These are phyloP conservation scores for Tetrahymena borealis DNA, from an alignment of 73 alveolate genomes.

Conservation along the genomic window DNA sequence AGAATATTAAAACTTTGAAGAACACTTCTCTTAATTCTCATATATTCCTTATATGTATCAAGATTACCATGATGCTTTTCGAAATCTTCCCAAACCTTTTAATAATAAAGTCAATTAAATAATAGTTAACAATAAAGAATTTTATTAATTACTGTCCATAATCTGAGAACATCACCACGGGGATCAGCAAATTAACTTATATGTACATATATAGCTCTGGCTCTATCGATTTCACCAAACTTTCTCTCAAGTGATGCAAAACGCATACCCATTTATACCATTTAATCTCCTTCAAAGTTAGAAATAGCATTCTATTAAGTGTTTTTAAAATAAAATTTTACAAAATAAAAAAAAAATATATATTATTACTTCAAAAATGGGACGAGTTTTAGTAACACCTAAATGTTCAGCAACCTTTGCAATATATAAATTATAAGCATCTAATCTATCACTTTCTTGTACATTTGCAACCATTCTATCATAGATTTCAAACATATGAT, in stretches of 20 bases:
- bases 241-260: constrained; percentile 89
- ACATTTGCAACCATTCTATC: constrained; percentile 84
- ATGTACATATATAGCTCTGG: constrained; percentile 87
- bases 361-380: constrained; percentile 65
- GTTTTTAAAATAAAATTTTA: not conserved
- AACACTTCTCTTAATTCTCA: constrained; percentile 78
- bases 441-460: constrained; percentile 65
- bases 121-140: not conserved
- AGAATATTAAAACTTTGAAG: constrained; percentile 40
- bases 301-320: constrained; percentile 51
- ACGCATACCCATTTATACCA: constrained; percentile 84
- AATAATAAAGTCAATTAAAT: not conserved
- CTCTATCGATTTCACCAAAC: constrained; percentile 95
- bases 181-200: constrained; percentile 90
- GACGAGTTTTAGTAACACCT: constrained; percentile 87
- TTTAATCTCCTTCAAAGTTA: constrained; percentile 62
- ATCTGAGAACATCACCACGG: constrained; percentile 65
- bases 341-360: not conserved
- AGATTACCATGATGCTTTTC: constrained; percentile 93
- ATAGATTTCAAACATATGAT: constrained; percentile 81
- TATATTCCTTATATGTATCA: constrained; percentile 89
- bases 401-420: constrained; percentile 85
- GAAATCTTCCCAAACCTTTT: constrained; percentile 86
- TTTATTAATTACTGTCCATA: constrained; percentile 60
- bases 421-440: constrained; percentile 69